Evolutionary conservation across 768 basidiomycete genomes (phyloP).

Genomic region (Termitomyces sp.): DNA sequence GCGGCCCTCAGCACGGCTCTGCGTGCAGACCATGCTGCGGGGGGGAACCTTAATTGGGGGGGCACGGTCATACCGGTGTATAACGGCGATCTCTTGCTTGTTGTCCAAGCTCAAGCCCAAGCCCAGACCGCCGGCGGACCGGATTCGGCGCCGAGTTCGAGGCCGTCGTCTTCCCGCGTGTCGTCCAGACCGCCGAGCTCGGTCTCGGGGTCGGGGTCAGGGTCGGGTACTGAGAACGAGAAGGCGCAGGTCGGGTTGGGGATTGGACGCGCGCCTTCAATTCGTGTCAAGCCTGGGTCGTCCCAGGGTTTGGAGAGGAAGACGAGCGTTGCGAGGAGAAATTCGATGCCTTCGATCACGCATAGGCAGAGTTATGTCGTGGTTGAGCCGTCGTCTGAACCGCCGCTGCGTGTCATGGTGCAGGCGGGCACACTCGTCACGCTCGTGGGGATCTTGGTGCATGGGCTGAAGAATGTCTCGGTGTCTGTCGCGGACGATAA

Average conservation of each 20-base stretch:
- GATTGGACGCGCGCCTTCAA: conserved; percentile 61
- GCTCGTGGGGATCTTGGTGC: conserved; percentile 69
- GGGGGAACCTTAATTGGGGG: conserved; percentile 44
- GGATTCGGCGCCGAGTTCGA: conserved; percentile 41
- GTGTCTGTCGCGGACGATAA: conserved; percentile 84
- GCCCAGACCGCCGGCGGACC: conserved; percentile 5
- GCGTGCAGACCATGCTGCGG: conserved; percentile 25
- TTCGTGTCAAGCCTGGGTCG: conserved; percentile 69
- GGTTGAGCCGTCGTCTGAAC: conserved; percentile 61
- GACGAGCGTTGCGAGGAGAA: conserved; percentile 66
- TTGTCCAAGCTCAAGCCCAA: conserved; percentile 50
- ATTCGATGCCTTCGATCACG: conserved; percentile 74
- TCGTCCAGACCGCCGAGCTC: conserved; percentile 72
- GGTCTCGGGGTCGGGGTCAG: conserved; percentile 34
- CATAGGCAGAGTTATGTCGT: conserved; percentile 52
- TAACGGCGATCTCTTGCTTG: conserved; percentile 67
- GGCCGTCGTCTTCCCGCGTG: conserved; percentile 54
- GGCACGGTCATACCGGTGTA: conserved; percentile 71
- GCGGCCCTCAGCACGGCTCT: conserved; percentile 29
- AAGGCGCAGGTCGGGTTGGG: too few species aligned
- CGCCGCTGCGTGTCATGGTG: conserved; percentile 70
- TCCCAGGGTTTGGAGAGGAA: conserved; percentile 73
- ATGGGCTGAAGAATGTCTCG: conserved; percentile 71
- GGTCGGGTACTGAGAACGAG: conserved; percentile 28
- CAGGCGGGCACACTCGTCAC: conserved; percentile 74